Evolutionary conservation across 1,139 yeast species (phyloP), one percentile per base, ranked within the genome.

Genomic region (Candida tropicalis): DNA sequence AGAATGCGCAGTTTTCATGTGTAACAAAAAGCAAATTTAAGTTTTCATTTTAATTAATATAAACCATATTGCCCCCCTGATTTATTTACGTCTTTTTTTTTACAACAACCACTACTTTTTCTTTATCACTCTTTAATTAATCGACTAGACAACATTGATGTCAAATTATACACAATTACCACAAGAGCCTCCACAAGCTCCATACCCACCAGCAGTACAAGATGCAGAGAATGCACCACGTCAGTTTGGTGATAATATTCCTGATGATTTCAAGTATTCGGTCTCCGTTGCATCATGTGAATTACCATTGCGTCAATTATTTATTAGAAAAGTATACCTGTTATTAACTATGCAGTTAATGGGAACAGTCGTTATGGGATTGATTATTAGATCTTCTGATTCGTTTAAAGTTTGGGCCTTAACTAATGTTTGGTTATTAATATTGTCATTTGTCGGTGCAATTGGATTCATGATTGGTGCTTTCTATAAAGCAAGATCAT

Each of bases 211-310:
- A 10, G 16, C 31, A 15, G 31, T 9, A 9, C 42, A 41, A 26
- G 33, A 35, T 17, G 42, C 28, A 17, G 36, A n/a, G 5, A 26
- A 18, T 12, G 37, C 28, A 10, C 35, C 37, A 28, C 40, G 76
- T 46, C 52, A 55, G 10, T 66, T 57, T 12, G 74, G 73, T 12
- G 79, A 74, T 54, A 63, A 70, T 52, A 57, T 80, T 39, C 86
- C 86, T 3, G 95, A 88, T 56, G 96, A 88, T 64, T 89, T 88
- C 78, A 89, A 89, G 61, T 88, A 84, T 63, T 81, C 87, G 26
- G 87, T 86, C 8, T 77, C 79, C 45, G 95, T 89, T 22, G 81
- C 90, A 5, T 82, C 86, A 24, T 87, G 96, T 65, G 88, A 85
- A 48, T 68, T 87, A 40, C 80, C 86, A 8, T 73, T 89, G 31